Base-by-base conservation (phyloP, 2,329 filamentous ascomycete genomes). In the Apiospora kogelbergensis region DNA sequence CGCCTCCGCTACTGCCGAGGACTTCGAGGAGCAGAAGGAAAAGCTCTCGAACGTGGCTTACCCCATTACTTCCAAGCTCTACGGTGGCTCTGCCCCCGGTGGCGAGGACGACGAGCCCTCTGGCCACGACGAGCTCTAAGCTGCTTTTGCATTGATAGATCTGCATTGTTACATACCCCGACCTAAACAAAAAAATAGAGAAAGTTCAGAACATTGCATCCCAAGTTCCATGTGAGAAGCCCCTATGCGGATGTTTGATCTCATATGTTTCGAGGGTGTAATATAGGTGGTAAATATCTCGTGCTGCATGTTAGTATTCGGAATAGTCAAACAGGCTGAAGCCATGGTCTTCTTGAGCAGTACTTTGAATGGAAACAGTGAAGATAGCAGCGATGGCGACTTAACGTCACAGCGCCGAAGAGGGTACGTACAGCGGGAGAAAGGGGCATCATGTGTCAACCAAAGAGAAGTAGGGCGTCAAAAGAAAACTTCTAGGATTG, bases 1-100 rank as follows among this genome's bases (percentile, higher is more conserved):
- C 74, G 90, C 91, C 74, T 91, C 92, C 67, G 96, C 96, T 73
- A 89, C 87, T 75, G 88, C 94, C 70, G 95, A 98, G 86, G 96
- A 98, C 86, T 98, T 98, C 78, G 95, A 98, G 84, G 96, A 99
- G 90, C 95, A 98, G 88, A 97, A 97, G 88, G 95, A 99, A 92
- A 98, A 98, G 89, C 89, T 99, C 75, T 97, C 93, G 77, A 92
- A 93, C 82, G 93, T 98, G 73, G 96, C 96, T 68, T 98, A 98
- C 86, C 96, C 96, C 75, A 99, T 99, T 85, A 99, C 96, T 77
- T 97, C 93, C 86, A 99, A 99, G 90, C 89, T 98, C 78, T 98
- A 98, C 87, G 85, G 87, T 77, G 90, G 89, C 76, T 82, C 80
- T 67, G 91, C 88, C 74, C 89, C 87, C 74, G 88, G 85, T 70